Percentiles rank a stretch among this genome's conserved stretches.
phyloP scores from a whole-genome alignment of 139 green algal genomes.

The Mesotaenium endlicherianum region DNA sequence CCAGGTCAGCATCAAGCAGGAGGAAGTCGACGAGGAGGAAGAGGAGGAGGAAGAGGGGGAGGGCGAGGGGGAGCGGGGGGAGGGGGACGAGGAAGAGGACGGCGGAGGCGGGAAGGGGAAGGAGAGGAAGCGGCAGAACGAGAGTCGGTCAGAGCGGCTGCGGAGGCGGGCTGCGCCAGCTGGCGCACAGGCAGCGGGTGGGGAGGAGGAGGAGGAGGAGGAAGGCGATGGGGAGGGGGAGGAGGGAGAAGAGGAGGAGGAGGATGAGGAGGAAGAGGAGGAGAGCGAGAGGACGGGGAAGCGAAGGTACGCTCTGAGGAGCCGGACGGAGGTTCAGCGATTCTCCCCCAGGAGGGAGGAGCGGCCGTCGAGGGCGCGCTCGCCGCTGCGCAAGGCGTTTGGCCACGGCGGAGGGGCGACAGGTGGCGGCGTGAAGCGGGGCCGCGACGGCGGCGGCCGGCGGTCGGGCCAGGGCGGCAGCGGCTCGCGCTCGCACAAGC shows the following conservation, averaged over 20 bases:
- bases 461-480: background rate
- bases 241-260: conserved; percentile 17
- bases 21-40: background rate
- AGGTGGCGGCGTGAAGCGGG: background rate
- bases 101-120: background rate
- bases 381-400: background rate
- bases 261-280: conserved; percentile 36
- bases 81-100: background rate
- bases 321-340: conserved; percentile 42
- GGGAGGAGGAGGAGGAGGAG: background rate
- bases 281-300: conserved; percentile 14
- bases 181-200: background rate
- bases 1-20: background rate
- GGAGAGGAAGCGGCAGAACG: background rate
- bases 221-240: conserved; percentile 20
- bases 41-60: background rate
- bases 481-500: conserved; percentile 1
- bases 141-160: background rate
- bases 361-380: background rate
- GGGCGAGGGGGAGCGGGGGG: background rate
- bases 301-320: conserved; percentile 34
- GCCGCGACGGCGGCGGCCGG: background rate
- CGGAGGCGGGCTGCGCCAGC: background rate
- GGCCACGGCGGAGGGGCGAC: conserved; percentile 6
- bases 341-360: conserved; percentile 46